Base-by-base conservation (phyloP, 73 alveolate species). In the Urostyla sp. region DNA sequence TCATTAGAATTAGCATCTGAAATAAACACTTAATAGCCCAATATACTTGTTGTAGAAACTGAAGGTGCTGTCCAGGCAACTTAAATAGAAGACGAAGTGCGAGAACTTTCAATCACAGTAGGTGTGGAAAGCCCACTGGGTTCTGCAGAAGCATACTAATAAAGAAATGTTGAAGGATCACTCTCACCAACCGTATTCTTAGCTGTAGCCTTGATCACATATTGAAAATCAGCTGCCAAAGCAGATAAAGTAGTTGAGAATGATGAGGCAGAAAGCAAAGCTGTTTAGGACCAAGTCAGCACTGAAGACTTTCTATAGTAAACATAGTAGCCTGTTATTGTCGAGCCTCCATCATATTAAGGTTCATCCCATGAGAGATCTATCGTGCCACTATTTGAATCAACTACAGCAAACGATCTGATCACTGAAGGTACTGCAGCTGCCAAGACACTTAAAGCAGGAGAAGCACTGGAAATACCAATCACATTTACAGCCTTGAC, bases 401-500 rank as follows among this genome's bases (percentile, higher is more conserved):
- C 30, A 15, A 49, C 67, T 0, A 85, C 50, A 0, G 58, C 40
- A 20, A 75, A 49, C 66, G 34, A 38, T 26, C 11, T 24, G 26
- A 89, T 88, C 6, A 66, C 63, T 0, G 86, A 30, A 21, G 93
- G 86, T 0, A 52, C 87, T 2, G 48, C 83, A 2, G 93, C 93
- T 18, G 89, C 93, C 26, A 76, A 34, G 16, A 37, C 21, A 2
- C 61, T 18, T 13, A 72, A 45, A 8, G 63, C 72, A 10, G 75
- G 52, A 13, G 89, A 59, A 1, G 30, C 24, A 2, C 53, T 37
- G n/a, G 82, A 26, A 26, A 36, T 85, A 18, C 93, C 93, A 0
- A 75, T 81, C 23, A 51, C 55, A 53, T 85, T 85, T 1, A 75
- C 30, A 7, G 93, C 93, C 13, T 55, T 13, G 21, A 85, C 93